Percentiles rank a stretch among this genome's conserved stretches.
Evolutionary conservation across 805 yeast genomes (phyloP).

Genomic region (Candida yuanshanica): DNA sequence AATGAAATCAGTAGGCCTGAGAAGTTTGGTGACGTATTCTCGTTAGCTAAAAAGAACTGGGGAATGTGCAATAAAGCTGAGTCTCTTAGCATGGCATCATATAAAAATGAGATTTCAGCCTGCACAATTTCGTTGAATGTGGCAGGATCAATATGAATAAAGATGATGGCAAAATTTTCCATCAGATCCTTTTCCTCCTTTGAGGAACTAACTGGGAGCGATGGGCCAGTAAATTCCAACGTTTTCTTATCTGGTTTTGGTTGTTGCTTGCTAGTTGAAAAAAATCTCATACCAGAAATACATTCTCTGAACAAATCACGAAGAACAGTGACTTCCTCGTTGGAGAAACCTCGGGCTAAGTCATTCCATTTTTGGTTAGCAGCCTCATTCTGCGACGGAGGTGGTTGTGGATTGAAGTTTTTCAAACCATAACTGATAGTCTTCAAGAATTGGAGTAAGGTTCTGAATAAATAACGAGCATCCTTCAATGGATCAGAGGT

Average conservation of each 20-base stretch:
- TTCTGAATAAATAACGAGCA: constrained; percentile 81
- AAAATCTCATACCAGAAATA: constrained; percentile 71
- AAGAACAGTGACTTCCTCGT: constrained; percentile 77
- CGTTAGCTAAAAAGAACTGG: constrained; percentile 90
- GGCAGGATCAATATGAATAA: constrained; percentile 90
- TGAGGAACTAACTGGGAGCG: constrained; percentile 77
- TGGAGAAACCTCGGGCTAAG: constrained; percentile 74
- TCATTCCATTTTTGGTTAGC: constrained; percentile 70
- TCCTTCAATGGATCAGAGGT: constrained; percentile 70
- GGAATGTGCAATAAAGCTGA: constrained; percentile 87
- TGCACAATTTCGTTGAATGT: constrained; percentile 90
- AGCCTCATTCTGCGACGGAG: constrained; percentile 41
- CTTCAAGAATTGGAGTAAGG: constrained; percentile 83
- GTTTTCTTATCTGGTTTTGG: constrained; percentile 20
- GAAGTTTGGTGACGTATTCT: constrained; percentile 88
- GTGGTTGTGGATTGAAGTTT: constrained; percentile 81
- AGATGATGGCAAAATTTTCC: constrained; percentile 93
- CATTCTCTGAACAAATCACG: constrained; percentile 80
- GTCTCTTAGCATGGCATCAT: constrained; percentile 73
- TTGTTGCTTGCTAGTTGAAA: constrained; percentile 37
- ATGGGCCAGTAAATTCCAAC: constrained; percentile 59
- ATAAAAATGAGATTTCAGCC: constrained; percentile 70
- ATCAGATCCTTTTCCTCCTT: constrained; percentile 92
- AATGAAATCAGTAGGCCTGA: constrained; percentile 78
- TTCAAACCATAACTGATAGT: constrained; percentile 86